Conservation (phyloP, 306 rosid genomes). For the Begonia loranthoides region DNA sequence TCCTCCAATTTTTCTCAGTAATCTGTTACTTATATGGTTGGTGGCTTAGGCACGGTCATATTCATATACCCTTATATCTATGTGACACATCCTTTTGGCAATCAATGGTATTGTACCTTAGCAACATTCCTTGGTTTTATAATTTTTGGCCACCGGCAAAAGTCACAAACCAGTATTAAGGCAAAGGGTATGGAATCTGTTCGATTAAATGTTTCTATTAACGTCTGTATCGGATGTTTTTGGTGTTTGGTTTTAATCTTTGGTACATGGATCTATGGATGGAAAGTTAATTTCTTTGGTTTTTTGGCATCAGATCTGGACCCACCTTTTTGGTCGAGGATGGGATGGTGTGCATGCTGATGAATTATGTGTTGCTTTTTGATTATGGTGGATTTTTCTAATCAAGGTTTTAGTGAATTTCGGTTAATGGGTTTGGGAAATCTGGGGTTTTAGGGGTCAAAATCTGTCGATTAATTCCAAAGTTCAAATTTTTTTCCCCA, state of each 20-base stretch:
- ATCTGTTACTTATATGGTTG: constrained; percentile 6
- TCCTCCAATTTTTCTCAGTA: constrained; percentile 13
- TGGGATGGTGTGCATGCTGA: not conserved
- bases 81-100: constrained; percentile 5
- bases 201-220: constrained; percentile 21
- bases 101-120: not conserved
- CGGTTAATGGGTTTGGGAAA: constrained; percentile 18
- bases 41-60: constrained; percentile 14
- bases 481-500: too few species aligned
- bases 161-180: not conserved
- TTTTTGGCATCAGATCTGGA: constrained; percentile 6
- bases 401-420: constrained; percentile 29
- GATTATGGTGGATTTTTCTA: constrained; percentile 20
- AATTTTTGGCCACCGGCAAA: not conserved
- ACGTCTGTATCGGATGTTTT: constrained; percentile 6
- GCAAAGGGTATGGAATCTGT: constrained; percentile 4
- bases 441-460: constrained; percentile 29
- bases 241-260: constrained; percentile 23
- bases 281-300: constrained; percentile 4
- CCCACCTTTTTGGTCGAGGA: constrained; percentile 7
- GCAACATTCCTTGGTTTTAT: not conserved
- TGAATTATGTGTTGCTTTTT: not conserved
- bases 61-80: constrained; percentile 15
- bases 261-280: constrained; percentile 22
- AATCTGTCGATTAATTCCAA: too few species aligned